phyloP scores from a whole-genome alignment of 169 alveolate genomes.

The Toxoplasma gondii region DNA sequence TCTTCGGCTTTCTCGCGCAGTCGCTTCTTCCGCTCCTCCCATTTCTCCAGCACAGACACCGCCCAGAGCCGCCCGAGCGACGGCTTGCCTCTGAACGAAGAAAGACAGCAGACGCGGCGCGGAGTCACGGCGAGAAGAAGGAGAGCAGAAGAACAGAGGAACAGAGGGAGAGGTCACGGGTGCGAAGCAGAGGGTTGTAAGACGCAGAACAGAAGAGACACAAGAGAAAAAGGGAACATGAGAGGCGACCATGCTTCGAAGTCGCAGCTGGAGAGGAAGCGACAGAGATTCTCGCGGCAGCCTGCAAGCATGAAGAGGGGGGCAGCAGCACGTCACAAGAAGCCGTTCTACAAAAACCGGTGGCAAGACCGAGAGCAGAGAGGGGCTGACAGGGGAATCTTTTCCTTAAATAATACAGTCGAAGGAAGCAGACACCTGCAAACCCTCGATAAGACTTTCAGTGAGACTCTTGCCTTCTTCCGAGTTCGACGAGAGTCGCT shows the following conservation, averaged over 20 bases:
- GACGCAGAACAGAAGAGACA: not conserved
- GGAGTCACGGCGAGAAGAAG: not conserved
- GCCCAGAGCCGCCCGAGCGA: slow-evolving; percentile 62
- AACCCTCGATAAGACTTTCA: too few relatives aligned
- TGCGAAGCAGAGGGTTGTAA: not conserved
- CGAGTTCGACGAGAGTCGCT: slow-evolving; percentile 49
- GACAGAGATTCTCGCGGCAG: too few relatives aligned
- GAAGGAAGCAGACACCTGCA: too few relatives aligned
- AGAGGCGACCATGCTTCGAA: too few relatives aligned
- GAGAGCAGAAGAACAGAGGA: not conserved
- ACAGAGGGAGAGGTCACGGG: not conserved
- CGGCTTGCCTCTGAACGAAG: slow-evolving; percentile 55
- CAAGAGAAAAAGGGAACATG: not conserved
- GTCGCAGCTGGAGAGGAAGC: too few relatives aligned
- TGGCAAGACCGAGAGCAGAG: too few relatives aligned
- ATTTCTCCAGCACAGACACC: slow-evolving; percentile 41
- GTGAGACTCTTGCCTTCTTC: slow-evolving; percentile 35
- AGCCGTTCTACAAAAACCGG: too few relatives aligned
- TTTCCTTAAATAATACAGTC: too few relatives aligned
- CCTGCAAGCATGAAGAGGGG: too few relatives aligned
- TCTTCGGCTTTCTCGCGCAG: slow-evolving; percentile 49
- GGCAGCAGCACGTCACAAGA: too few relatives aligned
- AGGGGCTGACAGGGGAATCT: too few relatives aligned
- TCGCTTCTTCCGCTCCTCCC: slow-evolving; percentile 47
- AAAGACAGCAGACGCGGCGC: not conserved